Evolutionary conservation across 2,329 filamentous ascomycete species (phyloP), one percentile per base, ranked within the genome.

Genomic region (Mycosphaerelloides madeirae): DNA sequence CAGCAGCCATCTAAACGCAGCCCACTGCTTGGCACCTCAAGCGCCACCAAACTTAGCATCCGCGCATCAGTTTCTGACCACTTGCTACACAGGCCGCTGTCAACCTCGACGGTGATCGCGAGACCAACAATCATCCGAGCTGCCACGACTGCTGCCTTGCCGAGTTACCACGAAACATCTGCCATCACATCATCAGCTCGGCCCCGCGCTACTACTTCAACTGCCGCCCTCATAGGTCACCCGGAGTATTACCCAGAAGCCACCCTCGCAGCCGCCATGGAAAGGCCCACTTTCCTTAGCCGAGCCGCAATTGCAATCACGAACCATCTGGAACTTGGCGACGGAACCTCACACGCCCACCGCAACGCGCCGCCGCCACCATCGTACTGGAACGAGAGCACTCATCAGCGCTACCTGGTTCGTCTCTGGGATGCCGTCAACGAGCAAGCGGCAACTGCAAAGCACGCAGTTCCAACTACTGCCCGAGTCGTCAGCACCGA

Each of bases 321-420:
- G 15, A 37, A 49, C 39, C 34, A 50, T 11, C 53, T 59, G 42
- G 57, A 56, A 15, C 54, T 60, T 13, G 42, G 42, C n/a, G 33
- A 52, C 6, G 29, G 38, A n/a, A 52, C 33, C 16, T 49, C 52
- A 15, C 25, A 41, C 31, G 48, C 49, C 3, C 46, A 55, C 29
- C 51, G 48, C n/a, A 49, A 56, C 37, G 47, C 44, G 6, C 59
- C 55, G 9, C 18, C 44, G 3, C 15, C 41, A 2, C 59, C 59
- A 2, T 55, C 51, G 6, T 29, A 58, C 45, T 62, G 57, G 59
- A 52, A 49, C 33, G 52, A 59, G 16, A 38, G 50, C 15, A 41
- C 46, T 3, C 58, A 62, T 41, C 53, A 42, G 12, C 33, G 34
- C 8, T 40, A 52, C n/a, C 43, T 62, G 7, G 33, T 60, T 5